A percentile compares a stretch with the other conserved stretches of the same genome.
These are phyloP conservation scores for Fusarium oxysporum DNA, from an alignment of 2,329 filamentous ascomycete genomes.

Conservation along the genomic window DNA sequence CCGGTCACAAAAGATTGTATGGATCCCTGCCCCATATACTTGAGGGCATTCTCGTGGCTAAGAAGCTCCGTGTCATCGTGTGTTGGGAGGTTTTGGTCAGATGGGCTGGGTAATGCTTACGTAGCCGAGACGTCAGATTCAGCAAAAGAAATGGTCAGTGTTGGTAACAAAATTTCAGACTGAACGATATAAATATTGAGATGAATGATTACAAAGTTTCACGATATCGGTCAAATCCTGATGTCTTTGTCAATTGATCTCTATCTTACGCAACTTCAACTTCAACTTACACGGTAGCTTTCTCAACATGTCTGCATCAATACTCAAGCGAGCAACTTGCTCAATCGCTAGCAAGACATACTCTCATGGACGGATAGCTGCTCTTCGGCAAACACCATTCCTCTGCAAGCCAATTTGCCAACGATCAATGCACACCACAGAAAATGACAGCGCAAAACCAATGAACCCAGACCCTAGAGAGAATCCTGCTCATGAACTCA, in stretches of 20 bases:
- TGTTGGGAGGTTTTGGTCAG: background rate
- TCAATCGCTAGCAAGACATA: background rate
- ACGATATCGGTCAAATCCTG: background rate
- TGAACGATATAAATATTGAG: background rate
- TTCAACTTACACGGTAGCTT: too few species aligned
- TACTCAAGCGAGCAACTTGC: constrained; percentile 10
- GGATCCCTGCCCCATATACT: background rate
- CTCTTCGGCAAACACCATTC: background rate
- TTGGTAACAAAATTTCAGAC: background rate
- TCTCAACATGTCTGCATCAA: constrained; percentile 2
- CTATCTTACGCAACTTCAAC: background rate
- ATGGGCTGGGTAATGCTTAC: constrained; percentile 11
- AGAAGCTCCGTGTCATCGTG: background rate
- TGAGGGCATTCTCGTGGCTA: background rate
- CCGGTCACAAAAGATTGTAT: background rate
- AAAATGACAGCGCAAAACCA: constrained; percentile 16
- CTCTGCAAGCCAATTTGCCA: background rate
- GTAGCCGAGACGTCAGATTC: constrained; percentile 14
- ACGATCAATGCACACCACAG: constrained; percentile 11
- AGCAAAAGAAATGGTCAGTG: background rate
- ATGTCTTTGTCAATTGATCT: background rate
- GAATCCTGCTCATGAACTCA: constrained; percentile 21
- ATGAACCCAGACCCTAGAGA: constrained; percentile 44
- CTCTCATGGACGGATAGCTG: background rate
- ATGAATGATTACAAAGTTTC: background rate